Conservation (phyloP, 768 basidiomycete species). For the Mycena galericulata region DNA sequence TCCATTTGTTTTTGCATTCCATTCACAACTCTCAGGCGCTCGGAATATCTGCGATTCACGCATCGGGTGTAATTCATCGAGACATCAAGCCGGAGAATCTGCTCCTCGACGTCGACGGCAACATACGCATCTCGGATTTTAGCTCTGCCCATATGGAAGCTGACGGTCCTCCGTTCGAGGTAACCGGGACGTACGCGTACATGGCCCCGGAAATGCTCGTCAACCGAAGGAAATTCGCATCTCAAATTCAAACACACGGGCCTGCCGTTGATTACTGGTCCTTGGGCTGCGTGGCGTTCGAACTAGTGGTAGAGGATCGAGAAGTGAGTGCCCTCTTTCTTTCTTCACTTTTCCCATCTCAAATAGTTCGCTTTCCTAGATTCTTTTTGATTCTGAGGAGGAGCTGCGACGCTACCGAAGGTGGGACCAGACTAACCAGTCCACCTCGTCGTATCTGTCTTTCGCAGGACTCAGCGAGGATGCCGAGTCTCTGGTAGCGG, state of each 20-base stretch:
- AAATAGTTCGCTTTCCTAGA: conserved; percentile 39
- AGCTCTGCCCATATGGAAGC: conserved; percentile 46
- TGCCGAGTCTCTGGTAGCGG: conserved; percentile 44
- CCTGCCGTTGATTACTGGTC: conserved; percentile 55
- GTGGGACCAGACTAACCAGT: conserved; percentile 30
- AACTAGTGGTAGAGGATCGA: conserved; percentile 46
- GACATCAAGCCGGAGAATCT: conserved; percentile 81
- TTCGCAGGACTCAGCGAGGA: conserved; percentile 38
- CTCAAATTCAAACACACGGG: conserved; percentile 42
- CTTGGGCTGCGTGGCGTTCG: conserved; percentile 54
- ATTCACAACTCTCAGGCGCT: conserved; percentile 45
- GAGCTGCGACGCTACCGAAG: conserved; percentile 39
- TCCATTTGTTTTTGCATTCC: background rate
- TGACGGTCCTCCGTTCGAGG: conserved; percentile 38
- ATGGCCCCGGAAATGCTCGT: conserved; percentile 56
- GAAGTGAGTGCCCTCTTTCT: conserved; percentile 35
- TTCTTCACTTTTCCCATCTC: background rate
- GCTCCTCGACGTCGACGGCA: conserved; percentile 59
- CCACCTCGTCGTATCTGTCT: conserved; percentile 36
- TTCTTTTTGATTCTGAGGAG: conserved; percentile 44
- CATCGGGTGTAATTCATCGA: conserved; percentile 73
- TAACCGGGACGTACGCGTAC: conserved; percentile 50
- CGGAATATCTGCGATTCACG: conserved; percentile 61
- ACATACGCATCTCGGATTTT: conserved; percentile 57
- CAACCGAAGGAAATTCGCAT: conserved; percentile 33